Conservation (phyloP, 108 stramenopile genomes). For the Skeletonema marinoi region DNA sequence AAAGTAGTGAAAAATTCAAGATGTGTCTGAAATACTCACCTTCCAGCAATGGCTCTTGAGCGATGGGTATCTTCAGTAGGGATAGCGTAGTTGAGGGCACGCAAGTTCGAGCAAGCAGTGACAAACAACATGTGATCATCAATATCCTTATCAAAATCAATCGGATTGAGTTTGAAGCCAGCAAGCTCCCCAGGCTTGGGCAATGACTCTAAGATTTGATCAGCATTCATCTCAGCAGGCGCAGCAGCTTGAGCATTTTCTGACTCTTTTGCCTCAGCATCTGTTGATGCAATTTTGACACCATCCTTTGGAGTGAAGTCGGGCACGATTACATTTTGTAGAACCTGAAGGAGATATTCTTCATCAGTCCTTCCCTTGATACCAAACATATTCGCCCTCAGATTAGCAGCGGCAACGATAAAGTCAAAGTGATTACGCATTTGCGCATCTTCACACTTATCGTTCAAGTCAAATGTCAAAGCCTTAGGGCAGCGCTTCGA, state of each 20-base stretch:
- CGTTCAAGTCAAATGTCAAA: conserved; percentile 81
- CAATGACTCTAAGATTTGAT: conserved; percentile 63
- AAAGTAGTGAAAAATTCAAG: neutral
- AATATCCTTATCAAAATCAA: conserved; percentile 98
- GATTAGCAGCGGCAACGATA: conserved; percentile 91
- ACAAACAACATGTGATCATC: conserved; percentile 98
- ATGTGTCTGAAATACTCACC: conserved; percentile 9
- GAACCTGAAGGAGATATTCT: conserved; percentile 67
- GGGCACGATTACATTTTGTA: conserved; percentile 92
- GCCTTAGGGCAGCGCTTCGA: conserved; percentile 95
- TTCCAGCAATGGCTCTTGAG: conserved; percentile 96
- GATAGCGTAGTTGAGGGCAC: conserved; percentile 96
- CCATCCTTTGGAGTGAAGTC: conserved; percentile 93
- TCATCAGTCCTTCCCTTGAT: conserved; percentile 87
- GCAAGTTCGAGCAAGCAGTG: conserved; percentile 94
- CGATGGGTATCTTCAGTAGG: conserved; percentile 97
- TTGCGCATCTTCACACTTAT: conserved; percentile 83
- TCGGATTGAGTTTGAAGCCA: conserved; percentile 85
- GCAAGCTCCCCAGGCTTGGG: conserved; percentile 85
- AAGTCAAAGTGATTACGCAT: conserved; percentile 95
- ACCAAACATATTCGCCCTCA: conserved; percentile 93
- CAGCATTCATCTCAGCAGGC: conserved; percentile 63
- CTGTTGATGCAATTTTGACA: conserved; percentile 96
- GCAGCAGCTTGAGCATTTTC: conserved; percentile 42
- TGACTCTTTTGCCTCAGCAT: conserved; percentile 85